Evolutionary conservation across 176 grass and related monocot genomes (phyloP), one percentile per base, ranked within the genome.

Genomic region (Aegilops longissima): DNA sequence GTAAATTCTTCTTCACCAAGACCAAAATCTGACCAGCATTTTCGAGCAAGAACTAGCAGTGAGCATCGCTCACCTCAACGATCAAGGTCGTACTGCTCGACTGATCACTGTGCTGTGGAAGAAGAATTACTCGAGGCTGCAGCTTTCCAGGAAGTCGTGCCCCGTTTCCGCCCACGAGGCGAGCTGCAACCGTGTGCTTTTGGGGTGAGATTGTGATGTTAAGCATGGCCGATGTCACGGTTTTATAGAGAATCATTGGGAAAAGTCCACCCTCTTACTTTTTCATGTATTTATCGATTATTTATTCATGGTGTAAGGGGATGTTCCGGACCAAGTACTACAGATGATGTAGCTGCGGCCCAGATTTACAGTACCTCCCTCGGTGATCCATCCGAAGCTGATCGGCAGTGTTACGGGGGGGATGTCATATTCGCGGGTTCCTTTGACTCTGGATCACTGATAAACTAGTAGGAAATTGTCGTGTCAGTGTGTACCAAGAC

Each of bases 241-340:
- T 35, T 79, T 79, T 86, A 90, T 40, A 73, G 56, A 6, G n/a
- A 73, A 83, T 73, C 73, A 11, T 44, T 66, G 69, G 8, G 17
- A 66, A 83, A 83, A 66, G 58, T 90, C 80, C 62, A 90, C 84
- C 51, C 18, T 38, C 21, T 36, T 25, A 4, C 9, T 29, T 59
- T 61, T 61, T 12, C 21, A 9, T 30, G 47, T 35, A 31, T 47
- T 1, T 9, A n/a, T 34, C 11, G 17, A 56, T 56, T 18, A 51
- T 86, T 29, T 49, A 54, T 14, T 36, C 33, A 31, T n/a, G 34
- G 64, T 77, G 61, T 40, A 70, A 88, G 9, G 8, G 11, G 51
- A 80, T 73, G 65, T 34, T 78, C 16, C 35, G 16, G 33, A 5
- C 33, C 78, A 65, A 33, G 42, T 82, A 38, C 14, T 70, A 38